Evolutionary conservation across 345 rosid genomes (phyloP).

Genomic region (Hibiscus tridactylites): DNA sequence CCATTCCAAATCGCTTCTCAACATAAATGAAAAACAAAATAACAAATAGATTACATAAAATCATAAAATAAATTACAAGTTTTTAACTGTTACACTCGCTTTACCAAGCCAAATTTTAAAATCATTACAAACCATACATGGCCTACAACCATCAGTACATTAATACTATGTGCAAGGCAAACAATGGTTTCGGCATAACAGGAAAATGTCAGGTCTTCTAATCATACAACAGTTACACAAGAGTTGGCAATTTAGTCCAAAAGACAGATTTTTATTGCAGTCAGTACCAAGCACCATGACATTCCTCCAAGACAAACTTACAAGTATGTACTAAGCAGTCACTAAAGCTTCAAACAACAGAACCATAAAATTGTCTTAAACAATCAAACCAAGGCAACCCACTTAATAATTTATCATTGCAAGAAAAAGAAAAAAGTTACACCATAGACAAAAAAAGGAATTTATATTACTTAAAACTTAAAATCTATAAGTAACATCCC

Average conservation of each 20-base stretch:
- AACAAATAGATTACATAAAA: neutral
- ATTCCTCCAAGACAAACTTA: neutral
- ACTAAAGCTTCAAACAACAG: neutral
- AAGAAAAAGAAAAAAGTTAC: too few relatives aligned
- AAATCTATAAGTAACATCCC: neutral
- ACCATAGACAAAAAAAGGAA: too few relatives aligned
- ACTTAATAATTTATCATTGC: neutral
- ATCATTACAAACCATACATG: neutral
- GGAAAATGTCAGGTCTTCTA: neutral
- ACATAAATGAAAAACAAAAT: slow-evolving; percentile 10
- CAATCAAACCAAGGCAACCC: neutral
- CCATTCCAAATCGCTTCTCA: slow-evolving; percentile 41
- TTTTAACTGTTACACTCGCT: neutral
- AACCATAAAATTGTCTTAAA: neutral
- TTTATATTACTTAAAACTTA: neutral
- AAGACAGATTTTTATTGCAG: neutral
- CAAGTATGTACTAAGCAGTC: neutral
- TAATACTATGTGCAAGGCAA: neutral
- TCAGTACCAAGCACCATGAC: neutral
- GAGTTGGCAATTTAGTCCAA: neutral
- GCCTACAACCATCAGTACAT: neutral
- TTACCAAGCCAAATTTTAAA: neutral
- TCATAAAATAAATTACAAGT: neutral
- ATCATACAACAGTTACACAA: neutral
- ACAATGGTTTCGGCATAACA: neutral